Evolutionary conservation across 1,139 yeast species (phyloP), one percentile per base, ranked within the genome.

Genomic region (Diutina pseudorugosa): DNA sequence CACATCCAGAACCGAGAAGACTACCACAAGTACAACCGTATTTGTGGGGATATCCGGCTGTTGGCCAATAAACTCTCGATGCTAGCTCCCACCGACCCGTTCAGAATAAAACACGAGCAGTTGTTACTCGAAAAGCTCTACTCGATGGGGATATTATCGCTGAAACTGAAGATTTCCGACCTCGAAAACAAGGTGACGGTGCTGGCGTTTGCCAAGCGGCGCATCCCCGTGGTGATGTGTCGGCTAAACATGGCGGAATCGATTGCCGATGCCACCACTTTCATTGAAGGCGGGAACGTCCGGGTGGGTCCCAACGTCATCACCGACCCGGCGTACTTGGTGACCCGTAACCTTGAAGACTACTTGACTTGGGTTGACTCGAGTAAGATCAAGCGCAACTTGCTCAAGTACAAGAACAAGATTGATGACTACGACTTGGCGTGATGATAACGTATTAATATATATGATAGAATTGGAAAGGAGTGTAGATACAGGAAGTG

Each of bases 311-410:
- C 98, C 9, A 88, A 90, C 62, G 85, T 93, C 40, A 83, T 94
- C 51, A 90, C 96, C 0, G 98, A 94, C 65, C 95, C 98, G 3
- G 97, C 98, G 0, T 93, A 85, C 65, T 73, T 94, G 60, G 95
- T 94, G 2, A 91, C 97, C 9, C 76, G 94, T 64, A 89, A 83
- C 60, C 77, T 93, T 84, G 98, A 94, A 65, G 99, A 94, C 68
- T 93, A 89, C 67, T 78, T 94, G 61, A 94, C 98, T 1, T 94
- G 99, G 99, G 95, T 88, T 19, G 98, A 94, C 63, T 77, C 83
- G 51, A 85, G 95, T 58, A 94, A 93, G 83, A 91, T 94, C 68
- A 91, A 87, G 76, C 79, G 86, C 63, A 90, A 89, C 60, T 81
- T 91, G 56, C 83, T 91, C 70, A 86, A 86, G 70, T 94, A 87